Percentiles rank a stretch among this genome's conserved stretches.
Conservation (phyloP, 2,329 filamentous ascomycete genomes). For the Calonectria ilicicola region DNA sequence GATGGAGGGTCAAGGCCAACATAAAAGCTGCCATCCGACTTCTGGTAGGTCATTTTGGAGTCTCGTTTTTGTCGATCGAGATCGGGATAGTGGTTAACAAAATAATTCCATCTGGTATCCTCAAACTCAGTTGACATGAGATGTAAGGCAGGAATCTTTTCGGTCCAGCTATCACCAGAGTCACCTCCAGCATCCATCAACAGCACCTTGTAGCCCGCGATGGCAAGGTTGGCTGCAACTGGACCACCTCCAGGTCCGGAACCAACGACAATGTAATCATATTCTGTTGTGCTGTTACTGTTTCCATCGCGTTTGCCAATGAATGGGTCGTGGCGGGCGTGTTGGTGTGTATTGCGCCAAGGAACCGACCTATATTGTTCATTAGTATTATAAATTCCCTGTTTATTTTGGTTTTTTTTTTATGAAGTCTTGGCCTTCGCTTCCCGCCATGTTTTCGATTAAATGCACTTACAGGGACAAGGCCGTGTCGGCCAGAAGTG, state of each 20-base stretch:
- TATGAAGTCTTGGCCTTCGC: neutral
- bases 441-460: too few species aligned
- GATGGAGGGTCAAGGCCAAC: constrained; percentile 48
- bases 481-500: constrained; percentile 26
- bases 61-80: constrained; percentile 56
- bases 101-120: constrained; percentile 66
- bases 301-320: constrained; percentile 7
- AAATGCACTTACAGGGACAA: constrained; percentile 2
- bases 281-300: constrained; percentile 40
- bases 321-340: constrained; percentile 3
- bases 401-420: neutral
- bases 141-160: constrained; percentile 44
- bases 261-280: constrained; percentile 72
- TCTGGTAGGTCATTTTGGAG: constrained; percentile 61
- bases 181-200: constrained; percentile 71
- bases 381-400: neutral
- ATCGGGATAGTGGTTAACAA: constrained; percentile 70
- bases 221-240: constrained; percentile 66
- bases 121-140: constrained; percentile 43
- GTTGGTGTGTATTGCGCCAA: neutral
- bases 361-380: neutral
- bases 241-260: constrained; percentile 68
- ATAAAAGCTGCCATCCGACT: constrained; percentile 50
- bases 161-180: constrained; percentile 51
- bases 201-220: constrained; percentile 67